Evolutionary conservation across 1,284 basidiomycete genomes (phyloP), one percentile per base, ranked within the genome.

Genomic region (Ganoderma multipileum): DNA sequence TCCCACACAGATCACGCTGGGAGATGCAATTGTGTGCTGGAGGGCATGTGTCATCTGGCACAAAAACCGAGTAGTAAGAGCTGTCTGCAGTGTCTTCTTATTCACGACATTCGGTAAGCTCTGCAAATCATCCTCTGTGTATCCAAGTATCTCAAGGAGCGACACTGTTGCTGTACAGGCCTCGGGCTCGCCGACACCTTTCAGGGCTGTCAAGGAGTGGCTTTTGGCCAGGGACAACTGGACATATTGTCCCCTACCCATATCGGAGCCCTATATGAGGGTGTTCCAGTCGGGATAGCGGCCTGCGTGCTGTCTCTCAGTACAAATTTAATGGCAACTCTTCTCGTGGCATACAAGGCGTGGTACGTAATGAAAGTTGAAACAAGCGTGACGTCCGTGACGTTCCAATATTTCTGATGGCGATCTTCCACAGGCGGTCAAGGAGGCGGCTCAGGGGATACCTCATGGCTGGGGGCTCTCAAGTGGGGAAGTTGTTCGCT

Each of bases 21-120:
- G 59, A 2, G 59, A 61, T 7, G 36, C 59, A 6, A 61, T 61
- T 14, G 59, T 61, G 23, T 61, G 59, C 38, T 61, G 59, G 59
- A 61, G 59, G 26, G 59, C 59, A 4, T 42, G 36, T 6, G 59
- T 41, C 26, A n/a, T 61, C 4, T 61, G 59, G 59, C 23, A 26
- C 12, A 42, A 30, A 61, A 61, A 61, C 39, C 16, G 9, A 3
- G 0, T 61, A 7, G 59, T 61, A 11, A 38, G 26, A 16, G 59
- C 16, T 5, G 5, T 30, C 9, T 18, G 39, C 23, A 26, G 38
- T 0, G 4, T 30, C 2, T 42, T 61, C 18, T 18, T 61, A 16
- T 3, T 38, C 12, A 41, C 39, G 3, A 61, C 59, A 11, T 41
- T 44, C 5, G n/a, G 59, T 61, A 26, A 42, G 26, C 9, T 4